These are phyloP conservation scores for Stylosanthes scabra DNA, from an alignment of 331 rosid species.

Conservation along the genomic window DNA sequence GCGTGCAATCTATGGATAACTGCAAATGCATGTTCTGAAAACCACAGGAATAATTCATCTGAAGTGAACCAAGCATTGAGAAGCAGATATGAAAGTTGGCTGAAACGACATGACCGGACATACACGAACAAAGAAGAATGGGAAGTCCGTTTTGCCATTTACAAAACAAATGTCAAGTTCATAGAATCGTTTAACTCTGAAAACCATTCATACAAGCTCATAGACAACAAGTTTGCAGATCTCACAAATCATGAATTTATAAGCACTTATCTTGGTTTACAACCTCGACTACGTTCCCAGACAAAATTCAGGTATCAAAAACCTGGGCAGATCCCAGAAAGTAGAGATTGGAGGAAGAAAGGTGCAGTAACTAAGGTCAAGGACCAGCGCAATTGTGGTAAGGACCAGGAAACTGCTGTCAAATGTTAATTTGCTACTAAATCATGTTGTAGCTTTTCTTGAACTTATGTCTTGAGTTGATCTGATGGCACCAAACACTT, in stretches of 20 bases:
- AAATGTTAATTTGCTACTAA: constrained; percentile 16
- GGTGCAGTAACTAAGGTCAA: constrained; percentile 69
- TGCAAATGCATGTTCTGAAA: constrained; percentile 37
- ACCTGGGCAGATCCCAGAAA: constrained; percentile 39
- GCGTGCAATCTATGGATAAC: constrained; percentile 46
- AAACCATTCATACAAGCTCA: constrained; percentile 62
- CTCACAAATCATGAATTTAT: constrained; percentile 63
- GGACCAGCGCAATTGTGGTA: constrained; percentile 86
- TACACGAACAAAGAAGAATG: constrained; percentile 53
- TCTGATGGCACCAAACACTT: constrained; percentile 33
- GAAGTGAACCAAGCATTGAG: constrained; percentile 38
- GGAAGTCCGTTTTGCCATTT: constrained; percentile 60
- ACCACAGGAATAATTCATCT: constrained; percentile 19
- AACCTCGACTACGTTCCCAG: not conserved
- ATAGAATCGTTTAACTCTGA: constrained; percentile 61
- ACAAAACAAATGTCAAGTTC: constrained; percentile 56
- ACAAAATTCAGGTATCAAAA: constrained; percentile 44
- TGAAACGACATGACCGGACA: constrained; percentile 38
- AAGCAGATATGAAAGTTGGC: constrained; percentile 65
- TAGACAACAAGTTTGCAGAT: constrained; percentile 73
- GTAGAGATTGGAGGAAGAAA: constrained; percentile 73
- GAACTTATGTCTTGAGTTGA: constrained; percentile 17
- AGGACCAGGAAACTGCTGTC: not conserved
- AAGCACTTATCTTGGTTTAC: constrained; percentile 50
- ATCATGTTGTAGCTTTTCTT: not conserved